Evolutionary conservation across 306 rosid genomes (phyloP).

Genomic region (Ammopiptanthus mongolicus): DNA sequence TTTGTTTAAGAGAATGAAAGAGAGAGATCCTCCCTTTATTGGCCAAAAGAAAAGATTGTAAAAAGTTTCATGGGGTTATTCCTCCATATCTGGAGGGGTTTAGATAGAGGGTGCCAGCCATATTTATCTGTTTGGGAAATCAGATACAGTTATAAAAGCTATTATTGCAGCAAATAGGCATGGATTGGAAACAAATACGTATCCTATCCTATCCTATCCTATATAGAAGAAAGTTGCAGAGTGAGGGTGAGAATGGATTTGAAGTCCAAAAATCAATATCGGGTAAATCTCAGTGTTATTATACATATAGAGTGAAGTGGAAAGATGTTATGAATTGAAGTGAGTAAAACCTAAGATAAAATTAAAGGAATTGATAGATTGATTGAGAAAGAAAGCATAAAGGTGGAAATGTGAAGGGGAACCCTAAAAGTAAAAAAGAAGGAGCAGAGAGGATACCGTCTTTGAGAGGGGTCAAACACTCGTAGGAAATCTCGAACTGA

Average conservation of each 20-base stretch:
- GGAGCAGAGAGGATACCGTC: slow-evolving; percentile 47
- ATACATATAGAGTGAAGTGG: not conserved
- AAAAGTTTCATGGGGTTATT: not conserved
- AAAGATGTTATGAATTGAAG: not conserved
- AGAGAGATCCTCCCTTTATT: not conserved
- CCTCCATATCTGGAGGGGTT: not conserved
- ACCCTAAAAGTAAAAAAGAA: not conserved
- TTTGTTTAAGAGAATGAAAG: not conserved
- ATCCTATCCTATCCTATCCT: too few species aligned
- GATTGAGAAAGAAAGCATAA: not conserved
- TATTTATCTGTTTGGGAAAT: not conserved
- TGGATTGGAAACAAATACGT: too few species aligned
- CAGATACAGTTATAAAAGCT: not conserved
- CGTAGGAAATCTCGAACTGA: slow-evolving; percentile 90
- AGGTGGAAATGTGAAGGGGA: not conserved
- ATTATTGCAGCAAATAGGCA: too few species aligned
- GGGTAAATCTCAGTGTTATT: not conserved
- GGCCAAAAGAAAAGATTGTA: not conserved
- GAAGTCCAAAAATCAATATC: not conserved
- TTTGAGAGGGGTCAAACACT: slow-evolving; percentile 68
- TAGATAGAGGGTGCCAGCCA: too few species aligned
- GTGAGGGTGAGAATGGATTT: too few species aligned
- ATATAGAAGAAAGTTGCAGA: too few species aligned
- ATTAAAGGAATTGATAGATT: too few species aligned
- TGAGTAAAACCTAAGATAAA: not conserved